Percentiles rank a stretch among this genome's conserved stretches.
Conservation (phyloP, 2,329 filamentous ascomycete species). For the Phaeosphaeria sp. region DNA sequence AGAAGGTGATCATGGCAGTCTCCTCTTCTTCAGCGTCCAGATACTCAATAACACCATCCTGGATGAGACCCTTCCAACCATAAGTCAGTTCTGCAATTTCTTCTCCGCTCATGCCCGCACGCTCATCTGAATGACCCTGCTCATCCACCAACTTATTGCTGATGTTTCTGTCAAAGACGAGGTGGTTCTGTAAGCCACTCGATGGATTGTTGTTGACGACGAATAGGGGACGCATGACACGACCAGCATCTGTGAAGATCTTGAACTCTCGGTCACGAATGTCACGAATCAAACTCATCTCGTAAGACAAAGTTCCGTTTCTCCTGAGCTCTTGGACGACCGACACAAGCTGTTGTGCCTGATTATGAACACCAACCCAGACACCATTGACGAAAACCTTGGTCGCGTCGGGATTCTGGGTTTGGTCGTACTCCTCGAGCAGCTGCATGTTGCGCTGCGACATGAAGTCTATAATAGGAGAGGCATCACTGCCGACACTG, state of each 20-base stretch:
- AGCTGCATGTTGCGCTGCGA: conserved; percentile 95
- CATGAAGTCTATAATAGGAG: conserved; percentile 94
- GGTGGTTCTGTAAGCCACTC: conserved; percentile 75
- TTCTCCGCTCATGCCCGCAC: conserved; percentile 62
- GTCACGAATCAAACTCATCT: conserved; percentile 93
- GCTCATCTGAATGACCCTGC: conserved; percentile 67
- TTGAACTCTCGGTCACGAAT: conserved; percentile 98
- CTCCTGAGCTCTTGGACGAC: conserved; percentile 80
- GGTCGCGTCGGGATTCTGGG: conserved; percentile 82
- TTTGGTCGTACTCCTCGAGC: conserved; percentile 81
- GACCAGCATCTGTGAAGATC: conserved; percentile 95
- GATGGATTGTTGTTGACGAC: conserved; percentile 86
- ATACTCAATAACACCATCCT: conserved; percentile 89
- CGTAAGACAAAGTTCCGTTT: conserved; percentile 83
- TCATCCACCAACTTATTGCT: conserved; percentile 77
- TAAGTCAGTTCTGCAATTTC: conserved; percentile 69
- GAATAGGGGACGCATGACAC: conserved; percentile 92
- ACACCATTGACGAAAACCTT: conserved; percentile 98
- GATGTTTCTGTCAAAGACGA: conserved; percentile 84
- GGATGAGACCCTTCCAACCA: conserved; percentile 87
- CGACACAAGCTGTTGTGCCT: conserved; percentile 83
- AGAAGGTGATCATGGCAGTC: conserved; percentile 99
- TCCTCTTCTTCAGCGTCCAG: conserved; percentile 98
- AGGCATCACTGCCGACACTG: conserved; percentile 89
- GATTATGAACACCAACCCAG: conserved; percentile 94